These are phyloP conservation scores for Magnusiomyces tetraspermus DNA, from an alignment of 1,139 yeast genomes.

Conservation along the genomic window DNA sequence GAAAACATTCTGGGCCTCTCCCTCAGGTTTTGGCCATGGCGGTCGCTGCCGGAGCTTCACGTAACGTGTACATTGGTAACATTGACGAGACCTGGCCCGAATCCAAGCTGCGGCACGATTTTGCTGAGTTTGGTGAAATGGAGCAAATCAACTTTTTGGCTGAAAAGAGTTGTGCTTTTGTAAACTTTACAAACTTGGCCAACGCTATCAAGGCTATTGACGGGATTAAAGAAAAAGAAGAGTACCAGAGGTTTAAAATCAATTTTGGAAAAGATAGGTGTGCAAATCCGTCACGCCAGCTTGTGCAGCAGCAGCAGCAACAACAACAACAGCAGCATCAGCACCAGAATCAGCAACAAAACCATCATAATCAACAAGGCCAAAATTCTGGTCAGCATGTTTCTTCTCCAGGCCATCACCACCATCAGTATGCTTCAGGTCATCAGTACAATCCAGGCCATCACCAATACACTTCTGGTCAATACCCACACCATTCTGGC, in stretches of 20 bases:
- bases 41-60: slow-evolving; percentile 87
- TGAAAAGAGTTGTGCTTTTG: slow-evolving; percentile 85
- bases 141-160: slow-evolving; percentile 84
- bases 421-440: too few species aligned
- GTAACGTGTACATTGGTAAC: slow-evolving; percentile 84
- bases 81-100: slow-evolving; percentile 48
- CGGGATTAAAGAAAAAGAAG: slow-evolving; percentile 44
- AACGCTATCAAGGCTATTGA: slow-evolving; percentile 81
- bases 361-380: too few species aligned
- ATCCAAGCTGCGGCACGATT: slow-evolving; percentile 58
- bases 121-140: slow-evolving; percentile 77
- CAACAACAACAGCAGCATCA: not conserved
- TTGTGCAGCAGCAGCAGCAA: slow-evolving; percentile 8
- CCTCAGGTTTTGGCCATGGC: slow-evolving; percentile 74
- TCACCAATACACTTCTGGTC: not conserved
- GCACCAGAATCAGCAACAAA: too few species aligned
- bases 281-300: slow-evolving; percentile 47
- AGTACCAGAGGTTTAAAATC: slow-evolving; percentile 49
- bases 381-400: not conserved
- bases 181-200: slow-evolving; percentile 79
- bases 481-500: not conserved
- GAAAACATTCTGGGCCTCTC: slow-evolving; percentile 85
- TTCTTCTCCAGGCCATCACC: not conserved
- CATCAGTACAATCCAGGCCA: too few species aligned
- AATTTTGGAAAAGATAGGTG: slow-evolving; percentile 93